These are phyloP conservation scores for Leishmania mexicana DNA, from an alignment of 208 protist species.

Conservation along the genomic window DNA sequence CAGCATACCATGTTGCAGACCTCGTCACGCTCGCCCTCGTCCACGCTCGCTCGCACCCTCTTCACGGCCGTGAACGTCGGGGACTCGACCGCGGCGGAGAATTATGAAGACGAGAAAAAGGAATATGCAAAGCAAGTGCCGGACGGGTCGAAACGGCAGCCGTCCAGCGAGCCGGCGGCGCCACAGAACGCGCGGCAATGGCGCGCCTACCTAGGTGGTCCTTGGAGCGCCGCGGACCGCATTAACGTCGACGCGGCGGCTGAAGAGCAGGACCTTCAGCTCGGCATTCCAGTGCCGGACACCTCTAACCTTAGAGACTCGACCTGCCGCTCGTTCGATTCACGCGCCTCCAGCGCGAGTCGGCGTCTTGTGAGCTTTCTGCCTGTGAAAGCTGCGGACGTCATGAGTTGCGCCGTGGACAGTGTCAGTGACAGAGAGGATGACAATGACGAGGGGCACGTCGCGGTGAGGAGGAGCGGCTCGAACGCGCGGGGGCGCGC, in stretches of 20 bases:
- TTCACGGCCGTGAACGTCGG: slow-evolving; percentile 21
- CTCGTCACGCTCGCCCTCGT: slow-evolving; percentile 23
- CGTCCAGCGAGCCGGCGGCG: background rate
- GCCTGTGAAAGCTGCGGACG: slow-evolving; percentile 7
- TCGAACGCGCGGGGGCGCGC: background rate
- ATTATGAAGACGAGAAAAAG: background rate
- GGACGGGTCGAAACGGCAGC: background rate
- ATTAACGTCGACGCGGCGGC: background rate
- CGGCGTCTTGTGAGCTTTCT: slow-evolving; percentile 29
- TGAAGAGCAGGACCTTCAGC: background rate
- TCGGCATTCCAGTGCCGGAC: slow-evolving; percentile 24
- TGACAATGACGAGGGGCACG: slow-evolving; percentile 6
- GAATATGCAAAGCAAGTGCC: background rate
- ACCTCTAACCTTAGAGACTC: slow-evolving; percentile 19
- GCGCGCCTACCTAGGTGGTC: slow-evolving; percentile 10
- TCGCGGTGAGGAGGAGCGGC: background rate
- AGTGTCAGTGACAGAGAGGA: slow-evolving; percentile 11
- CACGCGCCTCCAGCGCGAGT: slow-evolving; percentile 24
- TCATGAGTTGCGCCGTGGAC: slow-evolving; percentile 4
- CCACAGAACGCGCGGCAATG: background rate
- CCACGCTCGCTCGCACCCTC: slow-evolving; percentile 15
- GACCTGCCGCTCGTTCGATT: slow-evolving; percentile 21
- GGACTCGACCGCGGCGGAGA: background rate
- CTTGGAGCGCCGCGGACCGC: background rate
- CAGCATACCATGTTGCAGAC: slow-evolving; percentile 7